Evolutionary conservation across 306 rosid genomes (phyloP), one percentile per base, ranked within the genome.

Genomic region (Gleditsia sinensis): DNA sequence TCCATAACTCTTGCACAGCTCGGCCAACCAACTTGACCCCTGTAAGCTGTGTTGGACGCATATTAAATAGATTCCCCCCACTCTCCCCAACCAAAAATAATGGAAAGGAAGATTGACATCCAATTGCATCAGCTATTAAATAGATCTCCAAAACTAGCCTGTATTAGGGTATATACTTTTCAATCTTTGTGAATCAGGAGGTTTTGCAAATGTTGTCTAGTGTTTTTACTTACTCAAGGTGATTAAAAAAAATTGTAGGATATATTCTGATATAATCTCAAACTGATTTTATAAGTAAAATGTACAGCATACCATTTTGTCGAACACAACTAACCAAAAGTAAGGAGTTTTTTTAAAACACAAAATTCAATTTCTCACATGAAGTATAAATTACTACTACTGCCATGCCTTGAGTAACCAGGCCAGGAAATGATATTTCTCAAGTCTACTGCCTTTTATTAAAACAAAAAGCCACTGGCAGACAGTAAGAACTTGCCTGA

Each of bases 401-500:
- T 23, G 9, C n/a, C 60, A 45, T 60, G 34, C 56, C 6, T 23
- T n/a, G 19, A 74, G 28, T 11, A 25, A 19, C 11, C 36, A 64
- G 51, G 36, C 56, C 53, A 69, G 60, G 32, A 68, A 17, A 83
- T 32, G 16, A 78, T 75, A 50, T 24, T 12, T 25, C 28, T 53
- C 74, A 32, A 56, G 68, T 68, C 58, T 61, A 79, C 55, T 71
- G 5, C 19, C 72, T 80, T 73, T 51, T 49, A 67, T 59, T 40
- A 28, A 49, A 34, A 30, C 58, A 12, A 30, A 71, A 72, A 19
- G 66, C 33, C 43, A 77, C 20, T 14, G 19, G 30, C 17, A 77
- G 55, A 73, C 58, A 60, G 37, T 23, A 76, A 78, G 69, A 51
- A 88, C 93, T 88, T 90, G 75, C 99, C 99, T 94, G 99, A 71